Conservation (phyloP, 345 rosid species). For the Lepidium sativum region DNA sequence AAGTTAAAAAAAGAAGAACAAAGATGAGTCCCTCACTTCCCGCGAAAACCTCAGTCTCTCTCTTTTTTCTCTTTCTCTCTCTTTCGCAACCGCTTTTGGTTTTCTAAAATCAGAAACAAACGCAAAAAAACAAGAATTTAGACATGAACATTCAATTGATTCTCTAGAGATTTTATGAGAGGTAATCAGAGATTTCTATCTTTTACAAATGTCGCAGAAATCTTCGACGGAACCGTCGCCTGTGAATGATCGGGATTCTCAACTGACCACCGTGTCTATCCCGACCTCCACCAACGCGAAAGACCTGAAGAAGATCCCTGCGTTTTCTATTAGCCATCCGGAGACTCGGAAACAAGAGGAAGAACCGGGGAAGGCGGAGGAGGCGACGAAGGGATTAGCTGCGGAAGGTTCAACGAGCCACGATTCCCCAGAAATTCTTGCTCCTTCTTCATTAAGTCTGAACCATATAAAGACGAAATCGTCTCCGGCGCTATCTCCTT, state of each 20-base stretch:
- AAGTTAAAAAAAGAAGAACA: background rate
- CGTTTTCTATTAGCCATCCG: constrained; percentile 36
- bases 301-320: constrained; percentile 57
- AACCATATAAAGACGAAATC: constrained; percentile 78
- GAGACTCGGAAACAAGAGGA: background rate
- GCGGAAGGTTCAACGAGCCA: constrained; percentile 2
- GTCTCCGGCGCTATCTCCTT: constrained; percentile 40
- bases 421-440: constrained; percentile 36
- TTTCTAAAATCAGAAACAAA: background rate
- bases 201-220: constrained; percentile 20
- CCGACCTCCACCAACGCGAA: constrained; percentile 29
- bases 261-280: constrained; percentile 9
- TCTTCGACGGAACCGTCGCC: constrained; percentile 27
- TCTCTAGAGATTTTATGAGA: background rate
- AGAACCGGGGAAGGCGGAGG: constrained; percentile 10
- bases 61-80: background rate
- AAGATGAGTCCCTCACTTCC: constrained; percentile 32
- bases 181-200: background rate
- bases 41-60: constrained; percentile 51
- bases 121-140: background rate
- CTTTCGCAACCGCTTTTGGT: constrained; percentile 20
- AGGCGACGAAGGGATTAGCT: background rate
- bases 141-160: constrained; percentile 7
- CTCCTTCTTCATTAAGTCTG: constrained; percentile 60
- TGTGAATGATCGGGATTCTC: constrained; percentile 15